Percentiles rank a stretch among this genome's conserved stretches.
Evolutionary conservation across 176 grass and related monocot genomes (phyloP).

Genomic region (Zea mays): DNA sequence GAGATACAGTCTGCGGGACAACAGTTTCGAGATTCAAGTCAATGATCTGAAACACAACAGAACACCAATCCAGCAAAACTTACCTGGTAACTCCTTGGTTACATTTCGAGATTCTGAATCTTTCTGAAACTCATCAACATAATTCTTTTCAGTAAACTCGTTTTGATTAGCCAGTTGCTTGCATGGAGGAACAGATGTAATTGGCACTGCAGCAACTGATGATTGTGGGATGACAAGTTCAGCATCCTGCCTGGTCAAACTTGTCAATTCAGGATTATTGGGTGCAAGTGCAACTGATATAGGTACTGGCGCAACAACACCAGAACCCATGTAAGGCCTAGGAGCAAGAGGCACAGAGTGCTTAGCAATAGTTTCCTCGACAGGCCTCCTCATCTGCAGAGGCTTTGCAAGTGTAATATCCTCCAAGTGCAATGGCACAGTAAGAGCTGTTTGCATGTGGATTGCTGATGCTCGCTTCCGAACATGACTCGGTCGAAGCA

Average conservation of each 20-base stretch:
- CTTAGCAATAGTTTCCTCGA: constrained; percentile 40
- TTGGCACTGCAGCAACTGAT: constrained; percentile 20
- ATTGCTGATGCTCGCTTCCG: constrained; percentile 44
- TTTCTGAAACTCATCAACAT: constrained; percentile 29
- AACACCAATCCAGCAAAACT: constrained; percentile 24
- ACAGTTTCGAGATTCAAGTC: background rate
- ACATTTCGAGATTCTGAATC: constrained; percentile 32
- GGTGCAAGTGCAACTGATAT: constrained; percentile 44
- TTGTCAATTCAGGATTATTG: constrained; percentile 21
- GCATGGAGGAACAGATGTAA: constrained; percentile 29
- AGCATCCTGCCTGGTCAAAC: constrained; percentile 26
- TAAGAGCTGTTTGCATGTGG: constrained; percentile 29
- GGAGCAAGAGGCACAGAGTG: constrained; percentile 9
- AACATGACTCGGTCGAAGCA: constrained; percentile 42
- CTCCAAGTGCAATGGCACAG: constrained; percentile 43
- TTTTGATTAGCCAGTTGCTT: constrained; percentile 27
- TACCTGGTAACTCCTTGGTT: constrained; percentile 48
- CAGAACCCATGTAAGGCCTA: constrained; percentile 44
- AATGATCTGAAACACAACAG: constrained; percentile 27
- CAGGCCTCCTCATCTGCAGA: constrained; percentile 59
- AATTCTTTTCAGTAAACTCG: constrained; percentile 33
- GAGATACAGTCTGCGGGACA: constrained; percentile 8
- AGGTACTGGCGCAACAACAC: constrained; percentile 43
- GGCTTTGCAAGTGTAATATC: constrained; percentile 57
- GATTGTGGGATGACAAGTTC: constrained; percentile 24